Conservation (phyloP, 768 basidiomycete species). For the Leucosporidium yakuticum region DNA sequence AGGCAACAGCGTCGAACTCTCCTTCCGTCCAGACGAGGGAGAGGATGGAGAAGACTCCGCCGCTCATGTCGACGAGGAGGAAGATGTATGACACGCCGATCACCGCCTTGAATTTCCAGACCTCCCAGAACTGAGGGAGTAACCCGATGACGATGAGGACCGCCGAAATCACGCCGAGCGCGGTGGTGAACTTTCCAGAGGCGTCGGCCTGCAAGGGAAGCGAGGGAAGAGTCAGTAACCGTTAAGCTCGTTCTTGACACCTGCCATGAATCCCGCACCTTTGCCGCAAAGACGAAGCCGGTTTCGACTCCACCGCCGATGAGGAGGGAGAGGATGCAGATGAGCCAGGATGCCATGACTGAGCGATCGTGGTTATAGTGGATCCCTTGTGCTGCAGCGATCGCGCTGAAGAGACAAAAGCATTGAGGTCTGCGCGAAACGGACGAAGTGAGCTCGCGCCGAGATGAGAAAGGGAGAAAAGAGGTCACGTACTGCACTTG, state of each 20-base stretch:
- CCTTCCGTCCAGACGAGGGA: slow-evolving; percentile 48
- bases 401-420: slow-evolving; percentile 56
- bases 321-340: slow-evolving; percentile 47
- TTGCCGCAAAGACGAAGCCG: slow-evolving; percentile 56
- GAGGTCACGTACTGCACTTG: slow-evolving; percentile 55
- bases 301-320: slow-evolving; percentile 57
- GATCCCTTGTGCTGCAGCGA: slow-evolving; percentile 66
- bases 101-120: slow-evolving; percentile 58
- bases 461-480: background rate
- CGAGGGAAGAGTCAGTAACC: background rate
- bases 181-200: slow-evolving; percentile 43
- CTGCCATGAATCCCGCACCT: slow-evolving; percentile 44
- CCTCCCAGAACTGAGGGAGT: slow-evolving; percentile 68
- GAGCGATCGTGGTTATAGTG: slow-evolving; percentile 57
- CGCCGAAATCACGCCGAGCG: slow-evolving; percentile 61
- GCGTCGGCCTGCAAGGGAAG: background rate
- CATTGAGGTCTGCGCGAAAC: slow-evolving; percentile 42
- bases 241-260: background rate
- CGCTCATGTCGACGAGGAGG: slow-evolving; percentile 50
- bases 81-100: slow-evolving; percentile 65
- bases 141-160: slow-evolving; percentile 50
- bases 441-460: background rate
- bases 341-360: slow-evolving; percentile 39
- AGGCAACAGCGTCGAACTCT: slow-evolving; percentile 58
- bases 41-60: slow-evolving; percentile 63